Percentiles rank a stretch among this genome's conserved stretches.
phyloP scores from a whole-genome alignment of 768 basidiomycete species.

The Phlegmacium glaucopus region DNA sequence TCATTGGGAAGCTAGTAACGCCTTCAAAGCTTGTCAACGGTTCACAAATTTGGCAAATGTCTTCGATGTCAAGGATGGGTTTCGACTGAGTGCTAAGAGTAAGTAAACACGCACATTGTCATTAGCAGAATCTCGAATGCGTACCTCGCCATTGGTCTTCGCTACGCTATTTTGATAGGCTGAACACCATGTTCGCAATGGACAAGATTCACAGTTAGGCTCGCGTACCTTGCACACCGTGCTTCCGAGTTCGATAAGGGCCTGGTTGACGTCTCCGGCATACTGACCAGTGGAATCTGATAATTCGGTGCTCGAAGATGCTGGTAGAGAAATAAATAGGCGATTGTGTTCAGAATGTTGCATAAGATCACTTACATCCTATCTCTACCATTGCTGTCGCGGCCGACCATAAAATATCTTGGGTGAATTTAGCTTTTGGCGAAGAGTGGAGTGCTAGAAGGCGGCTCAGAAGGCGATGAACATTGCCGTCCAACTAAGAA shows the following conservation, averaged over 20 bases:
- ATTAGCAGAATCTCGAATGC: slow-evolving; percentile 4
- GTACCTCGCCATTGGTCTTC: slow-evolving; percentile 6
- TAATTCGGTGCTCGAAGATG: slow-evolving; percentile 1
- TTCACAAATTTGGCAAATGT: slow-evolving; percentile 67
- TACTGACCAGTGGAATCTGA: slow-evolving; percentile 28
- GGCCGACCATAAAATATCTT: slow-evolving; percentile 80
- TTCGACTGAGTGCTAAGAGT: slow-evolving; percentile 2
- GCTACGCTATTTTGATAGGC: slow-evolving; percentile 42
- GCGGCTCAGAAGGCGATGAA: slow-evolving; percentile 81
- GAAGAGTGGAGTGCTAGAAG: slow-evolving; percentile 79
- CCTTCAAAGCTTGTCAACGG: slow-evolving; percentile 36
- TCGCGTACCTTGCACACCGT: slow-evolving; percentile 87
- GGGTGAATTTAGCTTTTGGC: slow-evolving; percentile 74
- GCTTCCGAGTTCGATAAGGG: slow-evolving; percentile 91
- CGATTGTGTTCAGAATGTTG: not conserved
- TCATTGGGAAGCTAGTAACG: slow-evolving; percentile 88
- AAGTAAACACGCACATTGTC: slow-evolving; percentile 4
- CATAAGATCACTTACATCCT: slow-evolving; percentile 16
- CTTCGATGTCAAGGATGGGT: slow-evolving; percentile 64
- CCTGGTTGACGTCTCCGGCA: slow-evolving; percentile 88
- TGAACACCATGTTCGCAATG: slow-evolving; percentile 63
- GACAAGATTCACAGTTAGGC: slow-evolving; percentile 73
- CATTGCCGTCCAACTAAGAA: slow-evolving; percentile 83
- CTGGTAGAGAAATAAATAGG: not conserved
- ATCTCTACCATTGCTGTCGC: slow-evolving; percentile 66